Conservation (phyloP, 2,329 filamentous ascomycete species). For the Calonectria pseudoturangicola region DNA sequence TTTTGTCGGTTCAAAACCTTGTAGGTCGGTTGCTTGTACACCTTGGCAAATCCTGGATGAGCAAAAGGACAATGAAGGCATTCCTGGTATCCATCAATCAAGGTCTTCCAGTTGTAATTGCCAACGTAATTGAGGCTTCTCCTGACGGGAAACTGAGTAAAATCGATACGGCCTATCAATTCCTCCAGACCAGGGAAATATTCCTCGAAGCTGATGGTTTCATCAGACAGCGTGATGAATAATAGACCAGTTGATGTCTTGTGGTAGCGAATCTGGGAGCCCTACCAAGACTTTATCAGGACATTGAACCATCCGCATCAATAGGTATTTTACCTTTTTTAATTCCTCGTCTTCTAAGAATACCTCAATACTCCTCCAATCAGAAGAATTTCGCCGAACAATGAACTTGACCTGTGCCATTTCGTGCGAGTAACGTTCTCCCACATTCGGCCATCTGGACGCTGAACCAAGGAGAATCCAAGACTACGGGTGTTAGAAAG, state of each 20-base stretch:
- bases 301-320: too few relatives aligned
- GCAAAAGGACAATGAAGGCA: slow-evolving; percentile 76
- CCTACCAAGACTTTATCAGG: slow-evolving; percentile 29
- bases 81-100: slow-evolving; percentile 60
- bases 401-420: slow-evolving; percentile 42
- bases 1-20: slow-evolving; percentile 72
- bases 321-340: neutral
- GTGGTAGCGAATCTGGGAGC: slow-evolving; percentile 43
- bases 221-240: slow-evolving; percentile 69
- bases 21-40: slow-evolving; percentile 74
- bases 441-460: slow-evolving; percentile 38
- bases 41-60: slow-evolving; percentile 72
- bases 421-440: slow-evolving; percentile 37
- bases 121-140: slow-evolving; percentile 73
- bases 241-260: slow-evolving; percentile 71
- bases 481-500: slow-evolving; percentile 31
- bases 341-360: neutral
- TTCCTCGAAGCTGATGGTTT: slow-evolving; percentile 69
- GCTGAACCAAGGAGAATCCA: slow-evolving; percentile 43
- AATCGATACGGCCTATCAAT: slow-evolving; percentile 69
- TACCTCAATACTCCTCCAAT: slow-evolving; percentile 38
- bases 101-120: slow-evolving; percentile 66
- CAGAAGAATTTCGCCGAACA: slow-evolving; percentile 19
- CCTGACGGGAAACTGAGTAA: slow-evolving; percentile 70
- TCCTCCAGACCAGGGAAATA: slow-evolving; percentile 72